A percentile compares a stretch with the other conserved stretches of the same genome.
Conservation (phyloP, 352 stramenopile species). For the Phytophthora multivora region DNA sequence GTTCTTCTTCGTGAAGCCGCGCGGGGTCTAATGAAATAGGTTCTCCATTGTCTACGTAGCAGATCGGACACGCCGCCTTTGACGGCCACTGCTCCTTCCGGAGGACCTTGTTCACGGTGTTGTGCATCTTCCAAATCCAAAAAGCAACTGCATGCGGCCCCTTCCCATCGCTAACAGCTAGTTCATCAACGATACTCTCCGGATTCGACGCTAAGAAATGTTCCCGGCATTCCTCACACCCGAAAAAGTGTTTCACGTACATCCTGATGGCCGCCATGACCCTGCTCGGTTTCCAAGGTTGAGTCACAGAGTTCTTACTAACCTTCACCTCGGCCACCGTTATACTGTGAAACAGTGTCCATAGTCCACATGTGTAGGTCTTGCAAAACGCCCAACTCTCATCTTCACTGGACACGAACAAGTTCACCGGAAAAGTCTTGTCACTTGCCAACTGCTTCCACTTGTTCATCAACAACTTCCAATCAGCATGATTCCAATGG, state of each 20-base stretch:
- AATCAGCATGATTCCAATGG: constrained; percentile 61
- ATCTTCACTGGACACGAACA: constrained; percentile 65
- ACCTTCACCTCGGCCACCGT: constrained; percentile 41
- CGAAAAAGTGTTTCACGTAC: constrained; percentile 85
- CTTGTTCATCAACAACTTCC: constrained; percentile 60
- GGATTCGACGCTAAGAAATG: constrained; percentile 81
- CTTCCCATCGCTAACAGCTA: constrained; percentile 43
- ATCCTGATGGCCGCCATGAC: constrained; percentile 66
- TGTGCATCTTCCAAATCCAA: constrained; percentile 88
- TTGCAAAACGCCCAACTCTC: constrained; percentile 57
- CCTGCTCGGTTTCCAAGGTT: constrained; percentile 58
- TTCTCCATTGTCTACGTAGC: constrained; percentile 60
- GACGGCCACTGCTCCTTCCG: constrained; percentile 74
- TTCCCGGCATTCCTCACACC: constrained; percentile 73
- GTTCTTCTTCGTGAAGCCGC: constrained; percentile 52
- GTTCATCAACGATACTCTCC: constrained; percentile 47
- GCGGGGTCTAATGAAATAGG: constrained; percentile 52
- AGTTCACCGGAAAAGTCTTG: constrained; percentile 63
- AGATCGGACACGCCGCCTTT: constrained; percentile 53
- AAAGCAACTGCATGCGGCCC: constrained; percentile 53
- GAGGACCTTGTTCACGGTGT: constrained; percentile 80
- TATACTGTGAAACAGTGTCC: constrained; percentile 84
- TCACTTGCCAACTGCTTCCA: constrained; percentile 56
- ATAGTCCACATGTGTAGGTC: constrained; percentile 84
- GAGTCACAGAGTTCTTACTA: constrained; percentile 23